Percentiles rank a stretch among this genome's conserved stretches.
Conservation (phyloP, 2,329 filamentous ascomycete species). For the Claviceps africana region DNA sequence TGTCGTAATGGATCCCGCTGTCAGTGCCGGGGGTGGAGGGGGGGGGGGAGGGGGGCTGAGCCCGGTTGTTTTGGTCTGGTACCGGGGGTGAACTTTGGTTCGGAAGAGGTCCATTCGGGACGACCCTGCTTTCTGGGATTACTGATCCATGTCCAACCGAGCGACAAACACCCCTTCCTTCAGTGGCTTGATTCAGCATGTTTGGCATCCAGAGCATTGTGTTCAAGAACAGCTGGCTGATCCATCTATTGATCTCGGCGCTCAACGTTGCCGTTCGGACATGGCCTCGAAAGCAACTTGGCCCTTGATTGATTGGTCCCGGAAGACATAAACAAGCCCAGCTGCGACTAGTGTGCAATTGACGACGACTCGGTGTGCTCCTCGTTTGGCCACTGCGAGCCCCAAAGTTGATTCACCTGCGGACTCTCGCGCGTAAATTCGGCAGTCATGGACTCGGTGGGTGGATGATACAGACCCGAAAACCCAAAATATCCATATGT, state of each 20-base stretch:
- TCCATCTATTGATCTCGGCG: not conserved
- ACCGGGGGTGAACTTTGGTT: not conserved
- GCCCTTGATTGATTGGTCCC: not conserved
- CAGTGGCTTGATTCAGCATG: not conserved
- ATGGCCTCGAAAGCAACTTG: not conserved
- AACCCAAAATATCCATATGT: not conserved
- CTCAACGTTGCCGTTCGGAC: not conserved
- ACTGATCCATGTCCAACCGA: not conserved
- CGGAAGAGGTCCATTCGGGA: not conserved
- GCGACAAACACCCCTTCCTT: not conserved
- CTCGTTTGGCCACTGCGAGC: not conserved
- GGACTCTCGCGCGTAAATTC: not conserved
- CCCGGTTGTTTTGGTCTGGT: too few relatives aligned
- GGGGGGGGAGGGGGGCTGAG: too few relatives aligned
- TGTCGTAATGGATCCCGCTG: constrained; percentile 4
- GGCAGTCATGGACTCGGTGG: not conserved
- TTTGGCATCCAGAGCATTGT: not conserved
- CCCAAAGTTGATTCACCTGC: not conserved
- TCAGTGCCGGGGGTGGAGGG: not conserved
- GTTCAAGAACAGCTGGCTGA: not conserved
- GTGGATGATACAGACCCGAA: not conserved
- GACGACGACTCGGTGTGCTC: not conserved
- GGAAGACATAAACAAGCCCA: not conserved
- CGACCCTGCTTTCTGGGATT: not conserved
- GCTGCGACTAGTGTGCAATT: not conserved